Evolutionary conservation across 768 basidiomycete species (phyloP).

Genomic region (Psilocybe cubensis): DNA sequence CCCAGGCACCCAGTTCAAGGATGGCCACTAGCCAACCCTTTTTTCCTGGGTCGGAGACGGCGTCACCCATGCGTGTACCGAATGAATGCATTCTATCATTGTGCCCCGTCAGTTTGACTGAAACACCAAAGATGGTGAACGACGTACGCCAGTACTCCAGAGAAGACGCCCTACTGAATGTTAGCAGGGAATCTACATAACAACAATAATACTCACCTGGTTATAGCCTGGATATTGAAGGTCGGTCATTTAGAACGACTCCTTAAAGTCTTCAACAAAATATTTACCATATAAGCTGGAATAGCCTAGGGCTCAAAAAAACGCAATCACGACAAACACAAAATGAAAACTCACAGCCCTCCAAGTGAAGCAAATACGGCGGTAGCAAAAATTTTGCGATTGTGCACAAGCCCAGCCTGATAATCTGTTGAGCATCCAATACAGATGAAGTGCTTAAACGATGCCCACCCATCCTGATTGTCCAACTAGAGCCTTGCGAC

Average conservation of each 20-base stretch:
- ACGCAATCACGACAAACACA: background rate
- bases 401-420: conserved; percentile 67
- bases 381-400: conserved; percentile 65
- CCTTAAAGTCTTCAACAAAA: background rate
- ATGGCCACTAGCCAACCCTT: conserved; percentile 79
- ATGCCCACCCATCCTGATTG: conserved; percentile 65
- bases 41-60: conserved; percentile 50
- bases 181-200: conserved; percentile 1
- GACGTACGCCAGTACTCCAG: conserved; percentile 66
- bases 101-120: background rate
- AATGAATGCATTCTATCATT: conserved; percentile 52
- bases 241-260: conserved; percentile 1
- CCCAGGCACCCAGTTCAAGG: conserved; percentile 77
- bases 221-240: conserved; percentile 54
- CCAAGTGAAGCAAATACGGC: conserved; percentile 82
- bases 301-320: conserved; percentile 7
- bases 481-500: conserved; percentile 60
- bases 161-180: conserved; percentile 66
- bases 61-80: conserved; percentile 56
- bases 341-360: conserved; percentile 56
- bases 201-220: conserved; percentile 41
- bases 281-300: conserved; percentile 61
- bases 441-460: background rate
- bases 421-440: background rate
- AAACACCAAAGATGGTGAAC: background rate